phyloP scores from a whole-genome alignment of 2,329 filamentous ascomycete species.

The Talaromyces sp. region DNA sequence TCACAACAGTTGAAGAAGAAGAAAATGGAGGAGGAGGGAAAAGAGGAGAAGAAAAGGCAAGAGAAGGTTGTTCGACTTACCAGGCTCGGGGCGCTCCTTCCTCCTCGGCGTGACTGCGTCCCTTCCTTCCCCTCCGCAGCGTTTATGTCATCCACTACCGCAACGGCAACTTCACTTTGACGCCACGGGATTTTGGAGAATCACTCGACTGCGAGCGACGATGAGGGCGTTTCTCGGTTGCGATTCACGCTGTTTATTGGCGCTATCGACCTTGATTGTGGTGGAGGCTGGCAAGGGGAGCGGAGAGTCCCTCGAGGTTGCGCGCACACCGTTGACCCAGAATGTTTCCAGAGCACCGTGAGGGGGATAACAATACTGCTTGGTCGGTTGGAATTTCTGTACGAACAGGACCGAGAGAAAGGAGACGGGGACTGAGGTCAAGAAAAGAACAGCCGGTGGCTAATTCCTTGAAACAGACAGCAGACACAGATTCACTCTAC shows the following conservation, averaged over 20 bases:
- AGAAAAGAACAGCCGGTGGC: background rate
- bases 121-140: slow-evolving; percentile 5
- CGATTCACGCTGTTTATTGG: background rate
- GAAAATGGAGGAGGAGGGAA: background rate
- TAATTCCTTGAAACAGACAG: background rate
- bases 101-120: background rate
- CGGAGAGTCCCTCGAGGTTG: background rate
- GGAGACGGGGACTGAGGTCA: background rate
- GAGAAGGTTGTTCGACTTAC: background rate
- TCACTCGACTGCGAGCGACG: background rate
- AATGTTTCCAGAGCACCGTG: background rate
- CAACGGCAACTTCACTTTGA: background rate
- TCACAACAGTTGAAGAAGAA: background rate
- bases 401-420: background rate
- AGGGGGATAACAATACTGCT: background rate
- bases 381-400: background rate
- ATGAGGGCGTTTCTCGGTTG: background rate
- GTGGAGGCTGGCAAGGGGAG: background rate
- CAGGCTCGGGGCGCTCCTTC: background rate
- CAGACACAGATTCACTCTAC: background rate
- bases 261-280: background rate
- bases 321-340: background rate
- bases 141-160: background rate
- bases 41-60: background rate
- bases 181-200: background rate